Percentiles rank a stretch among this genome's conserved stretches.
Conservation (phyloP, 2,329 filamentous ascomycete species). For the Clonostachys byssicola region DNA sequence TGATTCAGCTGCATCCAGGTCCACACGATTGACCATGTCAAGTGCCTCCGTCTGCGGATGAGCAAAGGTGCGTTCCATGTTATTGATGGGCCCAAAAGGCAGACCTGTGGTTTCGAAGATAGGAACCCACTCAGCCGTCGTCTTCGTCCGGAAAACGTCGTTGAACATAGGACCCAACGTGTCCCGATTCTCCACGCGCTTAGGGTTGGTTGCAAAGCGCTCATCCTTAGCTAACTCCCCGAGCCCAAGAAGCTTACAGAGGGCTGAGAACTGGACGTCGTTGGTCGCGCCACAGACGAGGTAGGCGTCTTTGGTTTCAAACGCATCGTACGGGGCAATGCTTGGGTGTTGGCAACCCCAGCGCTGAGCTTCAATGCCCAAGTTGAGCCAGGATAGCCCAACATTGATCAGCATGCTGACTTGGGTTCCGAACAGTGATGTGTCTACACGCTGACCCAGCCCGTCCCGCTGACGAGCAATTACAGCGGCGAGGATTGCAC, state of each 20-base stretch:
- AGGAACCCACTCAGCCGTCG: conserved; percentile 30
- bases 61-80: conserved; percentile 32
- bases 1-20: conserved; percentile 6
- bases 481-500: conserved; percentile 35
- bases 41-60: conserved; percentile 35
- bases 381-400: conserved; percentile 27
- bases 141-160: conserved; percentile 21
- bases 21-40: conserved; percentile 21
- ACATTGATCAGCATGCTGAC: conserved; percentile 35
- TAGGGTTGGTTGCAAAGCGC: conserved; percentile 21
- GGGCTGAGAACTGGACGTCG: conserved; percentile 22
- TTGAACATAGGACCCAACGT: conserved; percentile 28
- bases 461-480: conserved; percentile 28
- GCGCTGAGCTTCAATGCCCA: conserved; percentile 30
- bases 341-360: conserved; percentile 40
- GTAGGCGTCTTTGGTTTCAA: conserved; percentile 24
- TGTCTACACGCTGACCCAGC: conserved; percentile 34
- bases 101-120: conserved; percentile 34
- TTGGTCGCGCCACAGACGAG: conserved; percentile 25
- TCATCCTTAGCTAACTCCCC: conserved; percentile 13
- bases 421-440: conserved; percentile 37
- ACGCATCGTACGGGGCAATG: conserved; percentile 41
- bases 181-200: conserved; percentile 25
- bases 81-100: conserved; percentile 41
- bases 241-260: conserved; percentile 18